Conservation (phyloP, 441 rosid species). For the Erodium trifolium region DNA sequence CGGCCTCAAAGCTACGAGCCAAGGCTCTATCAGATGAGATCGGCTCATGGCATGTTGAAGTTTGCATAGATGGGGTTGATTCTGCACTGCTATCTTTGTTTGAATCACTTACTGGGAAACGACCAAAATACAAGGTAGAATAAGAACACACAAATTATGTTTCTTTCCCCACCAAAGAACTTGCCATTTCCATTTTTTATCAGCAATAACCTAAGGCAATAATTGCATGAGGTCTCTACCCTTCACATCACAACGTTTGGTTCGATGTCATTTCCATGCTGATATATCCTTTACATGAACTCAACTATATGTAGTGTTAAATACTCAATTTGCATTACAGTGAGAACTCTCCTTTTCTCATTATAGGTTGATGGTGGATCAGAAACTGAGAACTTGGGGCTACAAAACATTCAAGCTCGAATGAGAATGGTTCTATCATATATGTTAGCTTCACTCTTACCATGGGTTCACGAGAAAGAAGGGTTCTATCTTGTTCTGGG, state of each 20-base stretch:
- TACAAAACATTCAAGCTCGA: constrained; percentile 97
- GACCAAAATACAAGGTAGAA: constrained; percentile 74
- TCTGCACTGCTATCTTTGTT: constrained; percentile 75
- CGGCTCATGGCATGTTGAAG: constrained; percentile 92
- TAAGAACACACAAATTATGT: not conserved
- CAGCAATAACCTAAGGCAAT: too few species aligned
- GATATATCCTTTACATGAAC: too few species aligned
- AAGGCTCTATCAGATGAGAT: constrained; percentile 84
- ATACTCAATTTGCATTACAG: too few species aligned
- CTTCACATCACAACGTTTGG: too few species aligned
- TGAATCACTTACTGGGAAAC: constrained; percentile 80
- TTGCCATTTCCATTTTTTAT: too few species aligned
- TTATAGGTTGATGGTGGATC: constrained; percentile 90
- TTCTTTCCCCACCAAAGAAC: too few species aligned
- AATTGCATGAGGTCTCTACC: too few species aligned
- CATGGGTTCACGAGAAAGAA: constrained; percentile 87
- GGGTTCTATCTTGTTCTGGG: constrained; percentile 94
- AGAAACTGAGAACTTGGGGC: constrained; percentile 70
- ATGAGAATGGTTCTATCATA: constrained; percentile 94
- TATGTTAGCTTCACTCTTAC: constrained; percentile 89
- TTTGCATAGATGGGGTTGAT: constrained; percentile 70
- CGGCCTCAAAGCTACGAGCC: constrained; percentile 63
- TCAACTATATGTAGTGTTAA: too few species aligned
- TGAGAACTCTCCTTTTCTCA: constrained; percentile 17
- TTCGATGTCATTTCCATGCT: too few species aligned